These are phyloP conservation scores for Phytophthora nicotianae DNA, from an alignment of 352 stramenopile species.

Conservation along the genomic window DNA sequence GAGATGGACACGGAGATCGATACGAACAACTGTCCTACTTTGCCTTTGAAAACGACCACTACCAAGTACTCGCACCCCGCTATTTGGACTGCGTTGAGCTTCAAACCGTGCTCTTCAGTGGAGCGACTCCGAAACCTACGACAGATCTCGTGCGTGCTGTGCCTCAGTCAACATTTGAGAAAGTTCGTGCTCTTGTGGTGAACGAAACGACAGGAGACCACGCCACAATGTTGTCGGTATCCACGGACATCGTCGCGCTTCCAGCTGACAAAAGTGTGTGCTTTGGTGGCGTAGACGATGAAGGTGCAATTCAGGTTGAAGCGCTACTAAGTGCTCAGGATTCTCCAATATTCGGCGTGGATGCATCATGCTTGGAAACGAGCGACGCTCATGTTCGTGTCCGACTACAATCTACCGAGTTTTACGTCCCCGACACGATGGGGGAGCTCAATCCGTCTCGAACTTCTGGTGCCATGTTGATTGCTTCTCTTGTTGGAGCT, in stretches of 20 bases:
- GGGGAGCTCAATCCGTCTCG: slow-evolving; percentile 42
- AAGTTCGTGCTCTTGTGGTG: slow-evolving; percentile 26
- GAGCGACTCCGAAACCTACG: slow-evolving; percentile 7
- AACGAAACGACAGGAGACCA: slow-evolving; percentile 26
- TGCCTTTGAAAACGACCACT: slow-evolving; percentile 43
- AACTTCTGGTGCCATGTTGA: slow-evolving; percentile 29
- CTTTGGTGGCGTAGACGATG: slow-evolving; percentile 41
- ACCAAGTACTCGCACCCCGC: slow-evolving; percentile 36
- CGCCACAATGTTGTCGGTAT: slow-evolving; percentile 22
- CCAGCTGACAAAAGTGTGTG: slow-evolving; percentile 25
- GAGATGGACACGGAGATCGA: slow-evolving; percentile 48
- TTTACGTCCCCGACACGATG: slow-evolving; percentile 32
- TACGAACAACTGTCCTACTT: slow-evolving; percentile 45
- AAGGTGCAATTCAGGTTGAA: slow-evolving; percentile 42
- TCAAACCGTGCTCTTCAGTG: slow-evolving; percentile 22
- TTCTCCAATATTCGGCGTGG: slow-evolving; percentile 31
- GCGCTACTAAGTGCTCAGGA: slow-evolving; percentile 31
- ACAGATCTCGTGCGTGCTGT: slow-evolving; percentile 36
- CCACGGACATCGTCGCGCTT: slow-evolving; percentile 32
- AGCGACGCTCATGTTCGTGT: slow-evolving; percentile 33
- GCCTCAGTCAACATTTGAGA: slow-evolving; percentile 23
- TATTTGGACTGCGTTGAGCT: slow-evolving; percentile 34
- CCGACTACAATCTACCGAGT: slow-evolving; percentile 39
- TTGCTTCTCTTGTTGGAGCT: slow-evolving; percentile 30
- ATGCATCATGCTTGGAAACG: slow-evolving; percentile 27